Base-by-base conservation (phyloP, 306 rosid species). In the Vigna mungo region DNA sequence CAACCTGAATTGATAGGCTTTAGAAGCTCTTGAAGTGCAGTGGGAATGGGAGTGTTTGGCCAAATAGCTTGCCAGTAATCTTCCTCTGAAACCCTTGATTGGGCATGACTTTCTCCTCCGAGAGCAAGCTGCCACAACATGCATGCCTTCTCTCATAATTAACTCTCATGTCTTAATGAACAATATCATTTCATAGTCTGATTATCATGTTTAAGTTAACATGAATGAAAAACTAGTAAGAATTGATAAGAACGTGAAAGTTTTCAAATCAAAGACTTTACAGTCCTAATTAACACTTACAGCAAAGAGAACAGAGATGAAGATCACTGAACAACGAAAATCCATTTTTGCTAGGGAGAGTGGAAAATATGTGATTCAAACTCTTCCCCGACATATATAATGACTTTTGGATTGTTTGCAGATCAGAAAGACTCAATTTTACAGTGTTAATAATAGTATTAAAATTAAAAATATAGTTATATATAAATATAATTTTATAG, bases 1-100 rank as follows among this genome's bases (percentile, higher is more conserved):
- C 9, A 37, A 37, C 43, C 70, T n/a, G 34, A 5, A 2, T 37
- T 27, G 16, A 27, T 0, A 25, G 74, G 78, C 11, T 39, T 64
- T 12, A 72, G 7, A 49, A 79, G 67, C 1, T 71, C 73, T 17
- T 17, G n/a, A 36, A 79, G 17, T 14, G 37, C 16, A 52, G 1
- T 41, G 9, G 83, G 83, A 18, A 79, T 72, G 14, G 83, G 78
- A 71, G 66, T 79, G 48, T 71, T 79, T 2, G 83, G 83, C 78
- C 78, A 71, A 79, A 79, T 23, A 32, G 59, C 72, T 23, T 63
- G 27, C 78, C 78, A 79, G 8, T 39, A 71, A 7, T 51, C 74
- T 64, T 79, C 67, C 0, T 54, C 74, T 0, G 44, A 25, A 5
- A 36, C 9, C 5, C 9, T 9, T 54, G 30, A 9, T 18, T 4